Conservation (phyloP, 352 stramenopile species). For the Phytophthora citricola region DNA sequence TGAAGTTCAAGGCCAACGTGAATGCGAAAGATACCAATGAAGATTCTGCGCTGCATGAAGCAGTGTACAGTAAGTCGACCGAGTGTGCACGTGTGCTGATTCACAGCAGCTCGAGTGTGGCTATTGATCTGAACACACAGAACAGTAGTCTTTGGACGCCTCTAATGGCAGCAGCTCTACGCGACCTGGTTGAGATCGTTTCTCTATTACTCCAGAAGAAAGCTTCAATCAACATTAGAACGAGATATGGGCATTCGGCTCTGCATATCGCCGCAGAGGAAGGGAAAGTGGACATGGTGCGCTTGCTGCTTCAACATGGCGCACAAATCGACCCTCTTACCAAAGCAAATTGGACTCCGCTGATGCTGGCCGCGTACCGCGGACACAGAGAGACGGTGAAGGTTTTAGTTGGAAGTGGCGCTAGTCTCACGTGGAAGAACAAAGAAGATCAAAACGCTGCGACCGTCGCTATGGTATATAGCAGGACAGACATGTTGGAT, state of each 20-base stretch:
- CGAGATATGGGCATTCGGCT: slow-evolving; percentile 8
- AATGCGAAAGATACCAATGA: slow-evolving; percentile 16
- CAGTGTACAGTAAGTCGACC: slow-evolving; percentile 12
- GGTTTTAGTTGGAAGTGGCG: slow-evolving; percentile 6
- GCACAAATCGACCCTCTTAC: slow-evolving; percentile 6
- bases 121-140: background rate
- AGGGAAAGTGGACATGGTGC: slow-evolving; percentile 5
- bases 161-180: slow-evolving; percentile 13
- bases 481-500: slow-evolving; percentile 11
- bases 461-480: slow-evolving; percentile 12
- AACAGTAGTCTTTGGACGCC: slow-evolving; percentile 16
- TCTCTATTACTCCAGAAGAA: slow-evolving; percentile 6
- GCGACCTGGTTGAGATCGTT: slow-evolving; percentile 8
- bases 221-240: background rate
- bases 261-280: slow-evolving; percentile 26
- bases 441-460: background rate
- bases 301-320: slow-evolving; percentile 9
- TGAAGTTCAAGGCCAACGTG: background rate
- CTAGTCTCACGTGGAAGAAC: slow-evolving; percentile 6
- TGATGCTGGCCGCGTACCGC: slow-evolving; percentile 19
- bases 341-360: background rate
- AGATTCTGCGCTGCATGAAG: slow-evolving; percentile 24
- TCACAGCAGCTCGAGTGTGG: background rate
- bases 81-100: slow-evolving; percentile 3
- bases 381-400: slow-evolving; percentile 18